These are phyloP conservation scores for Pisolithus marmoratus DNA, from an alignment of 768 basidiomycete species.

Conservation along the genomic window DNA sequence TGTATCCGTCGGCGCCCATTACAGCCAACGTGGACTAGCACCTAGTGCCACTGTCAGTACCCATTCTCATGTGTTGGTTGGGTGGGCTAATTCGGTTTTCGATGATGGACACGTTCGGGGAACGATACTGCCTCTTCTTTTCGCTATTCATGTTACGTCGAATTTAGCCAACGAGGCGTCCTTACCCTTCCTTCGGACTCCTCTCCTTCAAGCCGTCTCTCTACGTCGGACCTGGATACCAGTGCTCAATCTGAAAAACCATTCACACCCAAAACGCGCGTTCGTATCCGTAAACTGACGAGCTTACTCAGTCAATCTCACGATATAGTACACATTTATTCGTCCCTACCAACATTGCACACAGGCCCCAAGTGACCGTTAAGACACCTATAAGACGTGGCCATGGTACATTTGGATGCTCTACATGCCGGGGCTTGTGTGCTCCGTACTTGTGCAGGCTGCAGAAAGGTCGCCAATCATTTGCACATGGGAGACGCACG, in stretches of 20 bases:
- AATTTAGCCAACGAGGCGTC: background rate
- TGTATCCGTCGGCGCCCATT: conserved; percentile 73
- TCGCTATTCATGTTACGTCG: conserved; percentile 25
- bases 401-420: conserved; percentile 56
- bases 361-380: conserved; percentile 69
- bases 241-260: background rate
- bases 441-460: no score
- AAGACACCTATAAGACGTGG: conserved; percentile 65
- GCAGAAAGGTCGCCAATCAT: no score
- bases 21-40: conserved; percentile 58
- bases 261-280: conserved; percentile 26
- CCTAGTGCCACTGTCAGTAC: conserved; percentile 69
- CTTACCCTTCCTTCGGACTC: no score
- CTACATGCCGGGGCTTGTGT: conserved; percentile 60
- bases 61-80: background rate
- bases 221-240: background rate
- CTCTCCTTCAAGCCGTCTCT: background rate
- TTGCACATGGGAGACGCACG: no score
- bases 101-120: conserved; percentile 36
- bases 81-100: background rate
- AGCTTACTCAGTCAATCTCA: conserved; percentile 36
- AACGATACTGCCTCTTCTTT: conserved; percentile 66
- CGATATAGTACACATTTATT: conserved; percentile 58
- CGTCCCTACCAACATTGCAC: conserved; percentile 22
- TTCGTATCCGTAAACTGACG: conserved; percentile 24